Evolutionary conservation across 1,284 basidiomycete species (phyloP), one percentile per base, ranked within the genome.

Genomic region (Porodaedalea pini): DNA sequence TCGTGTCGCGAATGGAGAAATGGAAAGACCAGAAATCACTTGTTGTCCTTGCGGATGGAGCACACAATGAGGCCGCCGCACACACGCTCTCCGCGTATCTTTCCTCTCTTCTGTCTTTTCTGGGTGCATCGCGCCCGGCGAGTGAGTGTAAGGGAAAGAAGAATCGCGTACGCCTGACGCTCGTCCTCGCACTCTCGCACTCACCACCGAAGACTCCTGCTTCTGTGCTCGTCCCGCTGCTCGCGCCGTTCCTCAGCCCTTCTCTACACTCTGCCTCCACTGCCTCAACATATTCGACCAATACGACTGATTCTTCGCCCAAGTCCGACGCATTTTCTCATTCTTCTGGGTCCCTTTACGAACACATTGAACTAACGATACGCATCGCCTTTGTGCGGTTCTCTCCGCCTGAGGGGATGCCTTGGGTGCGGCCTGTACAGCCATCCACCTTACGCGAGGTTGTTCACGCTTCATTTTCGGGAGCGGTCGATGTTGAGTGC

Each of bases 31-130:
- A 44, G 3, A 10, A 23, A 19, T 27, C 45, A 39, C 63, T 76
- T 2, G 66, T 75, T 4, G 72, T 94, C 4, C 78, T 99, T 5
- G 86, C 89, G 1, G 97, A 99, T 67, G 97, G 97, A 2, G 96
- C 97, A 0, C 97, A 99, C 70, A 99, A 99, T 67, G 75, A 85
- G n/a, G 86, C 90, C 4, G 94, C 94, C 0, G 81, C 93, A 0
- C 63, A 69, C 17, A 83, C 83, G 0, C 80, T 99, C 6, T 77
- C 85, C 1, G 68, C 75, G 4, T 98, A 94, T 69, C 73, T 98
- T 57, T 75, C 81, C 34, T 68, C 74, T 1, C 70, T 88, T 4
- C 61, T 69, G 25, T 57, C 69, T 17, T 58, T 65, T 31, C 15
- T 63, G 19, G 15, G 63, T 52, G 5, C 17, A 62, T 61, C 57